Conservation (phyloP, 495 filamentous ascomycete genomes). For the Tuber indicum region DNA sequence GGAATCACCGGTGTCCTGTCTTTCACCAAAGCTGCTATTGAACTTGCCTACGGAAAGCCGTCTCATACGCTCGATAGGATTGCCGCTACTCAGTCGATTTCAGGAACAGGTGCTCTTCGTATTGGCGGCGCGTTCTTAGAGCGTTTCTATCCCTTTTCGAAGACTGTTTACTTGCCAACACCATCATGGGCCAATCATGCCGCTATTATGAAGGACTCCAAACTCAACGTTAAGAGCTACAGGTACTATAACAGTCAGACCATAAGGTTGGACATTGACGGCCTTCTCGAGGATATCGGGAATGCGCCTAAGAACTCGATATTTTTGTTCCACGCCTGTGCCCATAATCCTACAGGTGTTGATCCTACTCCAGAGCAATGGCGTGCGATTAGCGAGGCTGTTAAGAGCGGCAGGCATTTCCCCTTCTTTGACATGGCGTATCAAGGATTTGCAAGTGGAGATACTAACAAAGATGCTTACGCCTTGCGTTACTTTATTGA, state of each 20-base stretch:
- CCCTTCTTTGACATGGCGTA: conserved; percentile 99
- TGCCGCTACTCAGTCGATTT: conserved; percentile 95
- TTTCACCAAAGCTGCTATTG: conserved; percentile 85
- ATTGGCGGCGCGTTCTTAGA: conserved; percentile 90
- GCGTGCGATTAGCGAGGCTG: conserved; percentile 80
- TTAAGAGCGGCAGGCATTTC: conserved; percentile 85
- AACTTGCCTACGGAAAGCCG: conserved; percentile 80
- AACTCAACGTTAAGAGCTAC: conserved; percentile 85
- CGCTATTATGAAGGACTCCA: conserved; percentile 90
- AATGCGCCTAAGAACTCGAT: conserved; percentile 76
- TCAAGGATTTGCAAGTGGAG: conserved; percentile 92
- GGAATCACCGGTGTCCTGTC: conserved; percentile 91
- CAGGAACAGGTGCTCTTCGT: conserved; percentile 88
- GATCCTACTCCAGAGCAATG: conserved; percentile 91
- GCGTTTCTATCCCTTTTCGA: conserved; percentile 79
- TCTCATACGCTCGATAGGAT: conserved; percentile 71
- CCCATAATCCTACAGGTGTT: conserved; percentile 97
- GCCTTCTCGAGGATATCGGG: conserved; percentile 86
- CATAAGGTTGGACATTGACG: conserved; percentile 95
- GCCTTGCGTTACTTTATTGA: conserved; percentile 84
- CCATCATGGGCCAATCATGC: conserved; percentile 98
- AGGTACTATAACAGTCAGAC: conserved; percentile 98
- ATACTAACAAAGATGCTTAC: conserved; percentile 88
- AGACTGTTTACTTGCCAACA: conserved; percentile 90
- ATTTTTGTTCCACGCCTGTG: conserved; percentile 92